Evolutionary conservation across 768 basidiomycete species (phyloP).

Genomic region (Boletellus ananas): DNA sequence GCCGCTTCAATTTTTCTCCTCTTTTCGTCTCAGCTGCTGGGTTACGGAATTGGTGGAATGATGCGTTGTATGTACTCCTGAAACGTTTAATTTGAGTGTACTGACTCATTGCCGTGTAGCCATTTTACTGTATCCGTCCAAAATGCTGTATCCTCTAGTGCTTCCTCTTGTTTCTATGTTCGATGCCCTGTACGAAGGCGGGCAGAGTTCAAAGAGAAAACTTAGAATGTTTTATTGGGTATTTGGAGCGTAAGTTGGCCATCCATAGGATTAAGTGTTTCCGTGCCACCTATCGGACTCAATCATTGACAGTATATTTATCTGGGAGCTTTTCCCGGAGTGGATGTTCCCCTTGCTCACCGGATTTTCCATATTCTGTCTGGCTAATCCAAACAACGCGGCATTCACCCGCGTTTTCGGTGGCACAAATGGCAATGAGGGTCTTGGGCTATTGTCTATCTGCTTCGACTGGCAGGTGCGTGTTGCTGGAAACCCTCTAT

Average conservation of each 20-base stretch:
- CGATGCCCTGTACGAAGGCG: conserved; percentile 40
- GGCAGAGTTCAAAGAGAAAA: conserved; percentile 36
- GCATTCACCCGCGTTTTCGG: conserved; percentile 51
- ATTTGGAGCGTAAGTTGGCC: conserved; percentile 26
- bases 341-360: conserved; percentile 56
- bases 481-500: conserved; percentile 13
- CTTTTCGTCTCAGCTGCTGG: conserved; percentile 35
- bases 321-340: conserved; percentile 24
- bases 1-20: conserved; percentile 45
- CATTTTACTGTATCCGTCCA: conserved; percentile 41
- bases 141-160: conserved; percentile 39
- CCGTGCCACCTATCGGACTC: neutral
- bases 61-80: conserved; percentile 38
- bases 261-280: conserved; percentile 6
- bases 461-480: conserved; percentile 54
- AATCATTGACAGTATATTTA: conserved; percentile 32
- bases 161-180: conserved; percentile 24
- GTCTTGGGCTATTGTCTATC: conserved; percentile 55
- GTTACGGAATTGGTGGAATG: conserved; percentile 54
- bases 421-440: conserved; percentile 64
- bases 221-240: conserved; percentile 30
- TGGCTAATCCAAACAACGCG: conserved; percentile 41
- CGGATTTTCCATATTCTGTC: conserved; percentile 60
- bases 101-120: conserved; percentile 4
- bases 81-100: neutral